A percentile compares a stretch with the other conserved stretches of the same genome.
Evolutionary conservation across 2,329 filamentous ascomycete species (phyloP).

Genomic region (Fusarium protoensiforme): DNA sequence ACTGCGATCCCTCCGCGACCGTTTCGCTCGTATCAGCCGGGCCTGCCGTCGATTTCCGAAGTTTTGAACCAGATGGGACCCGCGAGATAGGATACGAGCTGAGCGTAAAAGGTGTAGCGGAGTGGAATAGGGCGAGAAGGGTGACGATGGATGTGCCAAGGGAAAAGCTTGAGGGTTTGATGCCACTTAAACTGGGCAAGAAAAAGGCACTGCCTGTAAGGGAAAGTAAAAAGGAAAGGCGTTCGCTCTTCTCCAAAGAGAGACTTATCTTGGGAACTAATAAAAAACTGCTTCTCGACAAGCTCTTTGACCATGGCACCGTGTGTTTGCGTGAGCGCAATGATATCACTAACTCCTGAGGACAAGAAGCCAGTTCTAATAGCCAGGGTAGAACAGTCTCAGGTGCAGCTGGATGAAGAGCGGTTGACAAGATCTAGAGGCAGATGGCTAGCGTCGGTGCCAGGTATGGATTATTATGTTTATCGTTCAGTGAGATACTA

Average conservation of each 20-base stretch:
- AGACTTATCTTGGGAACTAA: not conserved
- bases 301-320: no score
- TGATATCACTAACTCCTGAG: no score
- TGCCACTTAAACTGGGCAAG: not conserved
- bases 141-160: accelerated
- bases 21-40: not conserved
- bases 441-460: no score
- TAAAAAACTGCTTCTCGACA: not conserved
- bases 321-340: no score
- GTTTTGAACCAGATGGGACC: not conserved
- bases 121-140: accelerated
- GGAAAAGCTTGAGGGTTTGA: not conserved
- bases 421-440: no score
- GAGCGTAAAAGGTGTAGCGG: no score
- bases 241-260: not conserved
- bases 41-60: not conserved
- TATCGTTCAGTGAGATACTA: no score
- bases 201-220: not conserved
- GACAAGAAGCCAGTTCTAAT: no score
- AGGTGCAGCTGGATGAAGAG: no score
- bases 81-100: not conserved
- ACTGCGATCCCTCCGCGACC: not conserved
- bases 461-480: no score
- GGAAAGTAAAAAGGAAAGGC: not conserved
- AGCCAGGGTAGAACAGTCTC: no score